phyloP scores from a whole-genome alignment of 495 filamentous ascomycete genomes.

The Podospora didyma region DNA sequence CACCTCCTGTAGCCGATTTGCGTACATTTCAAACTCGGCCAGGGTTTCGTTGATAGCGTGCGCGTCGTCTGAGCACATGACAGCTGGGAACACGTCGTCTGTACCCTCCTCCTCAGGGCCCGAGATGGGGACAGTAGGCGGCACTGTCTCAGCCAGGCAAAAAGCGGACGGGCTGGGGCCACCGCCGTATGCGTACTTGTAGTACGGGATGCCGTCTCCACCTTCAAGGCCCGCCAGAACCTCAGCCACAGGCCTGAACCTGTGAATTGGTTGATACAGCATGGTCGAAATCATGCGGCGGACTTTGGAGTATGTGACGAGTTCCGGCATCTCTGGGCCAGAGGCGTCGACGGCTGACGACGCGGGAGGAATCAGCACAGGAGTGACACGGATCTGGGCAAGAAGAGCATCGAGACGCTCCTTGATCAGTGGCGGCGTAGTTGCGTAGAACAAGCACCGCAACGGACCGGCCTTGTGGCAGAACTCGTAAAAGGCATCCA shows the following conservation, averaged over 20 bases:
- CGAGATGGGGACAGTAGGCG: slow-evolving; percentile 20
- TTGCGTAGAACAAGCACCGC: slow-evolving; percentile 43
- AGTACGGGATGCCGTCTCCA: slow-evolving; percentile 52
- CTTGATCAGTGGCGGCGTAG: slow-evolving; percentile 38
- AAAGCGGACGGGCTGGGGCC: slow-evolving; percentile 29
- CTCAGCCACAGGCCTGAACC: slow-evolving; percentile 54
- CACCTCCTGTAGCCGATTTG: slow-evolving; percentile 40
- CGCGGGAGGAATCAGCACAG: slow-evolving; percentile 40
- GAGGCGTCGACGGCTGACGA: not conserved
- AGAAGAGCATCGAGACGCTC: slow-evolving; percentile 39
- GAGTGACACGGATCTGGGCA: slow-evolving; percentile 39
- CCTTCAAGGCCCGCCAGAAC: slow-evolving; percentile 50
- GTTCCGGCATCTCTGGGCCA: slow-evolving; percentile 31
- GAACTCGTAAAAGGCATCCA: slow-evolving; percentile 49
- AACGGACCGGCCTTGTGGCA: slow-evolving; percentile 49
- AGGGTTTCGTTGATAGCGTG: slow-evolving; percentile 38
- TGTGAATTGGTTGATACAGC: slow-evolving; percentile 57
- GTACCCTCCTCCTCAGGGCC: slow-evolving; percentile 37
- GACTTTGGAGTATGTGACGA: slow-evolving; percentile 41
- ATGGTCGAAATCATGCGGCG: slow-evolving; percentile 40
- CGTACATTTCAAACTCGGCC: slow-evolving; percentile 44
- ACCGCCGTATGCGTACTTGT: slow-evolving; percentile 37
- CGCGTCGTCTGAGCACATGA: slow-evolving; percentile 58
- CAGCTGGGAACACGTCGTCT: slow-evolving; percentile 47
- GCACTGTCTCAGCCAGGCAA: slow-evolving; percentile 30